Base-by-base conservation (phyloP, 441 rosid species). In the Gossypium gossypioides region DNA sequence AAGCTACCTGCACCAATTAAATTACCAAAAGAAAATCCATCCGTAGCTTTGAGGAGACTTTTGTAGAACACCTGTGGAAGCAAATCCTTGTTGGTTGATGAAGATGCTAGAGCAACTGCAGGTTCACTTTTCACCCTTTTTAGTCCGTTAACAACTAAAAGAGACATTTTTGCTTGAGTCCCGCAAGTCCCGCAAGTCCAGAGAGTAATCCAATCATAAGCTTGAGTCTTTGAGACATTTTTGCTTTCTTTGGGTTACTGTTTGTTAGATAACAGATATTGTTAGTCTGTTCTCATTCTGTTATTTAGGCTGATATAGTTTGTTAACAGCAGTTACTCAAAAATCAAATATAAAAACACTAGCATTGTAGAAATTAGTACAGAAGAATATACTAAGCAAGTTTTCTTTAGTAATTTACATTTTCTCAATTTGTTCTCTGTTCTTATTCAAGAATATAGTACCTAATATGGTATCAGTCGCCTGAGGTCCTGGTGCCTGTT, bases 1-100 rank as follows among this genome's bases (percentile, higher is more conserved):
- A 69, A 80, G 42, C 78, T 56, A 0, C 81, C 81, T 4, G 1
- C 22, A 4, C 81, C 81, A 22, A 82, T 29, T 68, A 76, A 6
- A n/a, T 80, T 71, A 1, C 51, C 13, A 1, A 46, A 15, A 16
- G 79, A 70, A 65, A 80, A 82, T 3, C 80, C 78, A 58, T 71
- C 44, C 0, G 80, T 77, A 1, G 80, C 83, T 22, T 56, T 48
- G 4, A 22, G 15, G 2, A 77, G 78, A 3, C 9, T 58, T 6
- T 10, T 22, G 12, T 80, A 80, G 6, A 83, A 73, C 37, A 75
- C 68, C 24, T 19, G 27, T 22, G 32, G 29, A 61, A 76, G 2
- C 5, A 32, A 18, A n/a, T 52, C n/a, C 16, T 51, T 52, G 19
- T 34, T 13, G 51, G 9, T 27, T 32, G 10, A n/a, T 21, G n/a